Evolutionary conservation across 1,139 yeast species (phyloP).

Genomic region (Magnusiomyces tetraspermus): DNA sequence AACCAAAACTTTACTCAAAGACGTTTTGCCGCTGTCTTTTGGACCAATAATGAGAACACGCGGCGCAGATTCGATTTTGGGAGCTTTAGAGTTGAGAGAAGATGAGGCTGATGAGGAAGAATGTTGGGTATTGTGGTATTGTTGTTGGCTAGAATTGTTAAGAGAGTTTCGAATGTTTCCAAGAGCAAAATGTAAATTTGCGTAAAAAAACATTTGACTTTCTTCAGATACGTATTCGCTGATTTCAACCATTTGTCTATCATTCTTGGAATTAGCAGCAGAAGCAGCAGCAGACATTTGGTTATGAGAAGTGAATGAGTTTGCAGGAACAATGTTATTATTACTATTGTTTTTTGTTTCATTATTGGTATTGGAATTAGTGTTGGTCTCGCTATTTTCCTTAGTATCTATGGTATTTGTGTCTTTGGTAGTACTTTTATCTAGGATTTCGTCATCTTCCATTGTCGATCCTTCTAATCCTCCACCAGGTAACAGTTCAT

Average conservation of each 20-base stretch:
- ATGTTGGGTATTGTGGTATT: background rate
- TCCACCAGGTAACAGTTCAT: conserved; percentile 6
- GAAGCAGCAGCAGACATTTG: background rate
- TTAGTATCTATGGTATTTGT: conserved; percentile 22
- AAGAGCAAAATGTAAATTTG: conserved; percentile 67
- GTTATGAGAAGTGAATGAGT: background rate
- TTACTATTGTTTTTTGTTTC: no score
- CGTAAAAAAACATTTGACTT: conserved; percentile 51
- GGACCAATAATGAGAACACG: conserved; percentile 68
- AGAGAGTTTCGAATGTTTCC: conserved; percentile 46
- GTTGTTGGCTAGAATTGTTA: background rate
- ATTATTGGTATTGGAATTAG: background rate
- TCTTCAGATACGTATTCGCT: conserved; percentile 65
- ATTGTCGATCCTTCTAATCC: conserved; percentile 7
- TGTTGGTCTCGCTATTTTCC: background rate
- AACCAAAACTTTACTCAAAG: conserved; percentile 56
- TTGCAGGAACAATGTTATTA: background rate
- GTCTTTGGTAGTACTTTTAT: background rate
- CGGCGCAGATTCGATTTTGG: conserved; percentile 36
- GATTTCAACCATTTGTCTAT: conserved; percentile 15
- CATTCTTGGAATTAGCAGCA: background rate
- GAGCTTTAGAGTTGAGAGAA: conserved; percentile 8
- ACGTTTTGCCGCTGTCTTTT: conserved; percentile 65
- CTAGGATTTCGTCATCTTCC: conserved; percentile 9
- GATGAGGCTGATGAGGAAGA: conserved; percentile 1